Conservation (phyloP, 129 eudicot genomes). For the Tanacetum coccineum region DNA sequence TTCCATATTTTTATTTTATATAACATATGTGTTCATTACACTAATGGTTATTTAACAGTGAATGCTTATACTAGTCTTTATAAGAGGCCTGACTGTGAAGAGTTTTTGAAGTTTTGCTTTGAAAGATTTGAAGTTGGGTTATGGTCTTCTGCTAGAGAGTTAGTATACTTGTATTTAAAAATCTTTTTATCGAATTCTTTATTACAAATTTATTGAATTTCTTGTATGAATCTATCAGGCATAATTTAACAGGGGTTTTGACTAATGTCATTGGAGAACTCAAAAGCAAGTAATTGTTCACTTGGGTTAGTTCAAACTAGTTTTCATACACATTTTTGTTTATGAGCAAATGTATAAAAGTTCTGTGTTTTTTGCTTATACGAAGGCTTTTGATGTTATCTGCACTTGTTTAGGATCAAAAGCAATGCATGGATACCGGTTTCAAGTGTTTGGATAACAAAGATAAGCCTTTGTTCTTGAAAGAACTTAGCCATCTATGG, state of each 20-base stretch:
- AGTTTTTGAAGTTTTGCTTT: conserved; percentile 56
- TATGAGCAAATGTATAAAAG: not conserved
- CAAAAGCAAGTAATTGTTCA: conserved; percentile 40
- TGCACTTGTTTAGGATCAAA: conserved; percentile 45
- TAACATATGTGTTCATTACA: not conserved
- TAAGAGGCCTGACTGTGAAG: conserved; percentile 51
- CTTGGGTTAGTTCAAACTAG: conserved; percentile 49
- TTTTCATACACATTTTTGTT: too few relatives aligned
- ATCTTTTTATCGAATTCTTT: not conserved
- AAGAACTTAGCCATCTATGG: conserved; percentile 49
- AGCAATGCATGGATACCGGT: conserved; percentile 39
- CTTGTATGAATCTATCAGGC: conserved; percentile 25
- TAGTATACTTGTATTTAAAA: conserved; percentile 13
- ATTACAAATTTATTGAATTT: not conserved
- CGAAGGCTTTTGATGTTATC: not conserved
- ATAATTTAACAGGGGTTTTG: conserved; percentile 39
- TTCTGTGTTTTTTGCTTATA: not conserved
- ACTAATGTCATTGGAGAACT: conserved; percentile 27
- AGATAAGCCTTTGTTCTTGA: conserved; percentile 59
- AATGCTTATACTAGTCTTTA: conserved; percentile 33
- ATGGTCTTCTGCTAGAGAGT: conserved; percentile 63
- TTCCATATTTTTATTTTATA: too few relatives aligned
- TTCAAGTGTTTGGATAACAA: conserved; percentile 37
- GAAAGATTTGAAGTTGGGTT: conserved; percentile 64
- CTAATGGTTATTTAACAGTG: not conserved